Percentiles rank a stretch among this genome's conserved stretches.
phyloP scores from a whole-genome alignment of 2,329 filamentous ascomycete genomes.

The Trichoderma cornu-damae region DNA sequence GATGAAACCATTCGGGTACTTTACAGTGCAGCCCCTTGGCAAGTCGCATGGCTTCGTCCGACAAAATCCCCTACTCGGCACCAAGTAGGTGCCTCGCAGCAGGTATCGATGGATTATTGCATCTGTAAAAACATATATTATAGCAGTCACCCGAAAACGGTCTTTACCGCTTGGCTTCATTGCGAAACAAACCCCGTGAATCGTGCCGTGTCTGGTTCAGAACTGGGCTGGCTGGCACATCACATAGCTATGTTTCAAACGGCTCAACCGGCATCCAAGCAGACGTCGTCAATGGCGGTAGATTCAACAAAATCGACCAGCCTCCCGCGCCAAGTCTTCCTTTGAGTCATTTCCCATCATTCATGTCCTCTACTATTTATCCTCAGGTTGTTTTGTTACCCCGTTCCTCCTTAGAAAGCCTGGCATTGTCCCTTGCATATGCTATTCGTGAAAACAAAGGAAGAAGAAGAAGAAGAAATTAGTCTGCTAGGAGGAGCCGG shows the following conservation, averaged over 20 bases:
- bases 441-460: conserved; percentile 20
- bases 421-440: conserved; percentile 20
- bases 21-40: too few species aligned
- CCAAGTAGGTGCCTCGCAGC: too few species aligned
- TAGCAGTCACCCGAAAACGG: too few species aligned
- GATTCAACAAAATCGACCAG: neutral
- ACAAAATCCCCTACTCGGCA: too few species aligned
- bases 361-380: conserved; percentile 12
- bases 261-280: neutral
- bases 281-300: neutral
- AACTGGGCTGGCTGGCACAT: neutral
- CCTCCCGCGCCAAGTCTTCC: neutral
- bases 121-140: too few species aligned
- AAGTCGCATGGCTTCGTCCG: too few species aligned
- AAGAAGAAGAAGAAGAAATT: conserved; percentile 10
- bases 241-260: neutral
- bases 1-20: too few species aligned
- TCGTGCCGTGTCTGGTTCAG: neutral
- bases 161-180: too few species aligned
- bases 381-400: conserved; percentile 20
- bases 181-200: neutral
- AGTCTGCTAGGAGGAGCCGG: conserved; percentile 12
- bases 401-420: conserved; percentile 17
- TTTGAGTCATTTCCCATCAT: conserved; percentile 9
- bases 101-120: too few species aligned